These are phyloP conservation scores for Dendrobium catenatum DNA, from an alignment of 106 monocot genomes.

Conservation along the genomic window DNA sequence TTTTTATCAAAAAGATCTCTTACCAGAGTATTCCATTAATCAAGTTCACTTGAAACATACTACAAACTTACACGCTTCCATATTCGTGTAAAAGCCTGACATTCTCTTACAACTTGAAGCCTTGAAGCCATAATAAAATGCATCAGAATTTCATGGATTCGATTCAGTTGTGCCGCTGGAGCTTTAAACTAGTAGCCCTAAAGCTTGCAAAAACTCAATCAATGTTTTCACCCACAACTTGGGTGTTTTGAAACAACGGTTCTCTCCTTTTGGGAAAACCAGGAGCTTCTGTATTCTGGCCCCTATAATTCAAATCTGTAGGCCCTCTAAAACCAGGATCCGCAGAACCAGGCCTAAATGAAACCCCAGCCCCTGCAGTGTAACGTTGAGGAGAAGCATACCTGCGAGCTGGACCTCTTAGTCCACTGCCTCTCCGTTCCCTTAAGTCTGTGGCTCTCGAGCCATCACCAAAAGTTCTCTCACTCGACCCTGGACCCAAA, in stretches of 20 bases:
- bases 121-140: background rate
- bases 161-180: background rate
- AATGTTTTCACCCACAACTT: slow-evolving; percentile 41
- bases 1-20: background rate
- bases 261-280: slow-evolving; percentile 78
- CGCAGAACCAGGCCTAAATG: slow-evolving; percentile 34
- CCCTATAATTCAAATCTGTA: slow-evolving; percentile 61
- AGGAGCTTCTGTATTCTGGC: slow-evolving; percentile 32
- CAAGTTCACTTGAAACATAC: background rate
- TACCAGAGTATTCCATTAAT: slow-evolving; percentile 1
- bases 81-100: background rate
- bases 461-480: slow-evolving; percentile 37
- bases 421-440: slow-evolving; percentile 40
- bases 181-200: background rate
- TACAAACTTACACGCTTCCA: background rate
- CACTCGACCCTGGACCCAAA: slow-evolving; percentile 20
- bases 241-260: slow-evolving; percentile 36
- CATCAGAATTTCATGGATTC: background rate
- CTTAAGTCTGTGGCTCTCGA: slow-evolving; percentile 30
- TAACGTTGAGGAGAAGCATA: slow-evolving; percentile 70
- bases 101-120: background rate
- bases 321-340: slow-evolving; percentile 45
- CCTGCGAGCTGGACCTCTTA: slow-evolving; percentile 49
- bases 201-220: slow-evolving; percentile 35
- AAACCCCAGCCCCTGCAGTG: slow-evolving; percentile 31